Base-by-base conservation (phyloP, 371 early-diverging fungal genomes). In the Ecytonucleospora hepatopenaei region DNA sequence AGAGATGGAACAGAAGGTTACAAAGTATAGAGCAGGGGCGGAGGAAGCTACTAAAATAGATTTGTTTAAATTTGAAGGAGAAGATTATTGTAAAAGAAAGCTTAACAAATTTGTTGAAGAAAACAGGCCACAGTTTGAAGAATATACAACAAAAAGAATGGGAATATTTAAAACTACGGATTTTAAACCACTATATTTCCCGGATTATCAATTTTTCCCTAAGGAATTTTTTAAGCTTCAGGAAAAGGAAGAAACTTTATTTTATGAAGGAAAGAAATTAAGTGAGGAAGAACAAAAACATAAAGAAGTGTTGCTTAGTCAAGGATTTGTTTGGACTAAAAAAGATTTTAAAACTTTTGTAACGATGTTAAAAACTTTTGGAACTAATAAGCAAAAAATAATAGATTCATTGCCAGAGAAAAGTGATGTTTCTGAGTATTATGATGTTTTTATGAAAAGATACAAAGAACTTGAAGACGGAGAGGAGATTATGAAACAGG, bases 11-110 rank as follows among this genome's bases (percentile, higher is more conserved):
- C 72, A 78, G 64, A 90, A 90, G 77, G 90, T 90, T 67, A 85
- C 86, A 40, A 84, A 85, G 61, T 84, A 89, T 74, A 88, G 88
- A 17, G 81, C 92, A 23, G 90, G 89, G 48, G 94, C 93, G 86
- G 54, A 48, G 26, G 58, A 67, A 27, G 26, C 57, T 0, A 65
- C 63, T 19, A 21, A 59, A 33, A 67, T 73, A 55, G 84, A 85
- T 59, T 86, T 86, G 5, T 91, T 90, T 76, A 85, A 90, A 69
- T 93, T 91, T 91, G 90, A 92, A 66, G 95, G 95, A 2, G 88
- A 93, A 68, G 90, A 93, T 78, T 90, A 87, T 83, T 82, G 86
- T 62, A 83, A 67, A 40, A 75, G 57, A 26, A 69, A 61, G 51
- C 33, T 70, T 21, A 31, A 57, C 16, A 46, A 46, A 15, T 70